These are phyloP conservation scores for Neofusicoccum kwambonambiense DNA, from an alignment of 2,329 filamentous ascomycete species.

Conservation along the genomic window DNA sequence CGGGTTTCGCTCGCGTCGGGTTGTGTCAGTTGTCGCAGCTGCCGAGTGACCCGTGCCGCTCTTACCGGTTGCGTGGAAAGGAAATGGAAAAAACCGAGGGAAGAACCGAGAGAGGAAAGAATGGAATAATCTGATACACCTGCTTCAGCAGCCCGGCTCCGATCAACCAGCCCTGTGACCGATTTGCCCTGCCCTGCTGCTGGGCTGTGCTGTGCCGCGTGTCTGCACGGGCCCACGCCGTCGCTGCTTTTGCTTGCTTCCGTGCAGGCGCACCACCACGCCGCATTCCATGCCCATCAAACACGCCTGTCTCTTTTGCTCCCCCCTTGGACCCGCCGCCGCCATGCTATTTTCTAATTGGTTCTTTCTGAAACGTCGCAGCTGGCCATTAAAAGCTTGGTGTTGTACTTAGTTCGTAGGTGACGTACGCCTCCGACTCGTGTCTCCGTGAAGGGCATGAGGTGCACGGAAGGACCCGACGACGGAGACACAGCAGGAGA, in stretches of 20 bases:
- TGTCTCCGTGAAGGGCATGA: background rate
- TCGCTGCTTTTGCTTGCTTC: background rate
- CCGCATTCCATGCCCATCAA: background rate
- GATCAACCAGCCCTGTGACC: background rate
- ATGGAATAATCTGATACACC: background rate
- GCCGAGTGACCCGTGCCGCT: slow-evolving; percentile 1
- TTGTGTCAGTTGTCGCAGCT: slow-evolving; percentile 8
- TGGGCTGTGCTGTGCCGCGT: background rate
- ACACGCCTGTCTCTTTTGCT: background rate
- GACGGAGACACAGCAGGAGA: background rate
- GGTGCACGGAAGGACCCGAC: background rate
- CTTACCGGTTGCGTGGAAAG: background rate
- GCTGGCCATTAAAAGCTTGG: slow-evolving; percentile 1
- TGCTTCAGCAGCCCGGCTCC: background rate
- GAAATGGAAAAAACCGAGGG: background rate
- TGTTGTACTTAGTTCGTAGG: background rate
- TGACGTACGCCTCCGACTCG: background rate
- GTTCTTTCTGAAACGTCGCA: slow-evolving; percentile 8
- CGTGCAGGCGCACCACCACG: background rate
- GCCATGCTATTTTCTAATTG: background rate
- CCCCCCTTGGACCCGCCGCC: background rate
- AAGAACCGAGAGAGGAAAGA: background rate
- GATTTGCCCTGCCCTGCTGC: background rate
- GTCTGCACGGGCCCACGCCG: background rate
- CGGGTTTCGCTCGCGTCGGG: background rate